These are phyloP conservation scores for Mycogone perniciosa DNA, from an alignment of 2,329 filamentous ascomycete species.

Conservation along the genomic window DNA sequence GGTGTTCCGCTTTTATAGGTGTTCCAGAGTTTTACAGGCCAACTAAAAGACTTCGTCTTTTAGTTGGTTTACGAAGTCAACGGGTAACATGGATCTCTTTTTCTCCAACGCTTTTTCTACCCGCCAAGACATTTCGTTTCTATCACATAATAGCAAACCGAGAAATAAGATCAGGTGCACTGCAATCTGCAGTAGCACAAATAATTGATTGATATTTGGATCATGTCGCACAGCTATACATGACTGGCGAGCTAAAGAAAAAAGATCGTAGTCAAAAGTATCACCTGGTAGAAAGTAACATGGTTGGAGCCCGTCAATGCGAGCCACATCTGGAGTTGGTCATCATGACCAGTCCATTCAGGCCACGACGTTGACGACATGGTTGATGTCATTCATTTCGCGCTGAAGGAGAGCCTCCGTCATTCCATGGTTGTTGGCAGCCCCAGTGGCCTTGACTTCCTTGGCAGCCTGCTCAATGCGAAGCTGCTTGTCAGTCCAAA, in stretches of 20 bases:
- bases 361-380: conserved; percentile 25
- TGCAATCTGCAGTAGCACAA: background rate
- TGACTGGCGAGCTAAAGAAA: conserved; percentile 1
- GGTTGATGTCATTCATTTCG: conserved; percentile 34
- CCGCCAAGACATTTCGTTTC: too few species aligned
- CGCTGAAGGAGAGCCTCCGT: conserved; percentile 55
- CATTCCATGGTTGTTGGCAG: conserved; percentile 32
- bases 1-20: background rate
- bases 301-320: background rate
- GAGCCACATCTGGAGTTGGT: background rate
- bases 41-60: background rate
- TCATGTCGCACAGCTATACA: background rate
- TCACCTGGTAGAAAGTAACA: too few species aligned
- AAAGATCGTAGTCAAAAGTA: background rate
- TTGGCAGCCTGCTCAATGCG: conserved; percentile 61
- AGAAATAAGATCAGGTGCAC: background rate
- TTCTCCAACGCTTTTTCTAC: background rate
- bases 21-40: background rate
- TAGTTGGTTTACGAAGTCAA: too few species aligned
- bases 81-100: background rate
- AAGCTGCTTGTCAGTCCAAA: conserved; percentile 90
- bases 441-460: conserved; percentile 49
- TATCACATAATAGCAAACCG: background rate
- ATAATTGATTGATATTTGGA: background rate
- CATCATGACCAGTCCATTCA: conserved; percentile 1